phyloP scores from a whole-genome alignment of 129 eudicot species.

The Flaveria bidentis region DNA sequence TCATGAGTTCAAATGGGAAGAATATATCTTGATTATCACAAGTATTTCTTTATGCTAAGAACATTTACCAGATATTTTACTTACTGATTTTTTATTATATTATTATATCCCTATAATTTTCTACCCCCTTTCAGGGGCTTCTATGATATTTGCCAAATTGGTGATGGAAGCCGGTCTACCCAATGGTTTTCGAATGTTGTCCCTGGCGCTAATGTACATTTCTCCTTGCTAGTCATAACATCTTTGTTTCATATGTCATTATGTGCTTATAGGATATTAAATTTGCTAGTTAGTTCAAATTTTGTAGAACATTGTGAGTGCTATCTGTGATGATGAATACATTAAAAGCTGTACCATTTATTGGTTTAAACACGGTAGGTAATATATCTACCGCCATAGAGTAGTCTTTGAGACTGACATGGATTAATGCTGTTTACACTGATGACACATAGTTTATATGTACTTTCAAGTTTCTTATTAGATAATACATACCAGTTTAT shows the following conservation, averaged over 20 bases:
- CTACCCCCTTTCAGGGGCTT: slow-evolving; percentile 62
- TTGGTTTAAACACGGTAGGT: no score
- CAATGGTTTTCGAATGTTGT: slow-evolving; percentile 78
- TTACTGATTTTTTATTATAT: slow-evolving; percentile 7
- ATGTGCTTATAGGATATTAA: slow-evolving; percentile 3
- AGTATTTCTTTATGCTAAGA: background rate
- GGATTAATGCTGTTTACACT: no score
- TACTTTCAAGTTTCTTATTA: no score
- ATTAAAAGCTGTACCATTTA: no score
- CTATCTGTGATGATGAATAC: no score
- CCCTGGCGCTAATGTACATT: slow-evolving; percentile 82
- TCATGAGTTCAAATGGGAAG: slow-evolving; percentile 1
- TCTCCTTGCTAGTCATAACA: slow-evolving; percentile 10
- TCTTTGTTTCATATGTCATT: background rate
- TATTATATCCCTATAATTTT: background rate
- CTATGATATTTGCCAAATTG: slow-evolving; percentile 87
- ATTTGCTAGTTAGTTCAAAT: background rate
- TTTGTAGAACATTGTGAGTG: no score
- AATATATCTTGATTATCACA: background rate
- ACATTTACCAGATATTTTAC: background rate
- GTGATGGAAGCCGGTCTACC: slow-evolving; percentile 99
- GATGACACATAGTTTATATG: no score
- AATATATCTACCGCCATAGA: no score
- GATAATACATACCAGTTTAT: no score
- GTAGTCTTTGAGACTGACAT: no score